A percentile compares a stretch with the other conserved stretches of the same genome.
These are phyloP conservation scores for Excoecaria cochinchinensis DNA, from an alignment of 345 rosid species.

Conservation along the genomic window DNA sequence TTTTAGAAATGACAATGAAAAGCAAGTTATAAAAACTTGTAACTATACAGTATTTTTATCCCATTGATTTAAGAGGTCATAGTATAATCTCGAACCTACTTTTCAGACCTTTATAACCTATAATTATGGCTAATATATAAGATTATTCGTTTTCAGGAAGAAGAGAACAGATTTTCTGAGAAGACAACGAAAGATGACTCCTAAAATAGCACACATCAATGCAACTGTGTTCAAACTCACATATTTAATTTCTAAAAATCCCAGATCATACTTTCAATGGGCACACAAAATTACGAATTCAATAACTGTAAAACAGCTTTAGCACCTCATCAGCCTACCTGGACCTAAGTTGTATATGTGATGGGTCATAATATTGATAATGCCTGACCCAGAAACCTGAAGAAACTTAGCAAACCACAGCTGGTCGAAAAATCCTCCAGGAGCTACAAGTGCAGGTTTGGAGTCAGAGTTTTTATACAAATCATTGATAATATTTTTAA, in stretches of 20 bases:
- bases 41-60: background rate
- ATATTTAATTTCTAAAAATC: background rate
- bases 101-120: background rate
- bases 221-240: background rate
- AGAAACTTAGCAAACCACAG: conserved; percentile 77
- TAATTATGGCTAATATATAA: background rate
- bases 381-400: conserved; percentile 63
- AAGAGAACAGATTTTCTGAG: background rate
- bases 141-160: background rate
- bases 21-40: background rate
- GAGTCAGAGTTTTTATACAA: conserved; percentile 48
- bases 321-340: conserved; percentile 44
- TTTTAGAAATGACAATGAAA: background rate
- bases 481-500: conserved; percentile 52
- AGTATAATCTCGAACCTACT: background rate
- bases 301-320: background rate
- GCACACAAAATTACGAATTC: background rate
- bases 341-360: conserved; percentile 94
- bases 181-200: conserved; percentile 1
- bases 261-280: background rate
- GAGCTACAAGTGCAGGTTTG: conserved; percentile 74
- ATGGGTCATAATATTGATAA: conserved; percentile 65
- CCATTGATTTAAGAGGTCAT: background rate
- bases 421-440: conserved; percentile 85
- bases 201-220: background rate